Conservation (phyloP, 192 early-diverging fungal species). For the Coemansia furcata region DNA sequence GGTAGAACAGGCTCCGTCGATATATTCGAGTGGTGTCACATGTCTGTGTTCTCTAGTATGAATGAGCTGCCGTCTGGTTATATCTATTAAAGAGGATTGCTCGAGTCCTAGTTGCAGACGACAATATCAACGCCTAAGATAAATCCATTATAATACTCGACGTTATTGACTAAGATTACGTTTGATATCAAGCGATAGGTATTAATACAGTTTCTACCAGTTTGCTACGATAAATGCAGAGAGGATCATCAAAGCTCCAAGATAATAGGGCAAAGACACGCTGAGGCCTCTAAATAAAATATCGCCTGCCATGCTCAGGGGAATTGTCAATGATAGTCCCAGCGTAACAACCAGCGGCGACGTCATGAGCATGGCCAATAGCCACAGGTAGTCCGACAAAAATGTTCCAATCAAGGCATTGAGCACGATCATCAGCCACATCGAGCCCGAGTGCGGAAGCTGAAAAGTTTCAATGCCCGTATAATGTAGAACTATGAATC, state of each 20-base stretch:
- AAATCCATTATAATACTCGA: no score
- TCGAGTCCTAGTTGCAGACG: no score
- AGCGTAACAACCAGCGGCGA: conserved; percentile 80
- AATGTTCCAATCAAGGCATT: conserved; percentile 81
- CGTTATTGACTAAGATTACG: no score
- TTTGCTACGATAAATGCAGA: conserved; percentile 69
- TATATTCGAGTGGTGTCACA: no score
- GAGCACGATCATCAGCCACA: conserved; percentile 64
- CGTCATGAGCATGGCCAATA: conserved; percentile 74
- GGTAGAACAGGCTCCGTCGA: no score
- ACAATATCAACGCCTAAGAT: no score
- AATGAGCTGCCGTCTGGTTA: no score
- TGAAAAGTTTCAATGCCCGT: conserved; percentile 64
- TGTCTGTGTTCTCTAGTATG: no score
- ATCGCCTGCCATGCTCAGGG: conserved; percentile 68
- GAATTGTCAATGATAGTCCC: conserved; percentile 74
- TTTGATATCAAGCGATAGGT: no score
- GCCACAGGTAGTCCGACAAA: conserved; percentile 79
- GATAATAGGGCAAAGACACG: conserved; percentile 55
- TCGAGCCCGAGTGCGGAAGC: conserved; percentile 51
- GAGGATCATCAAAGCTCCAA: conserved; percentile 66
- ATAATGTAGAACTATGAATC: conserved; percentile 59
- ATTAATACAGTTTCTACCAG: conserved; percentile 9
- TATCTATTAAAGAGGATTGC: no score
- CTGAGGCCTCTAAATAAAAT: conserved; percentile 62